These are phyloP conservation scores for Hevea brasiliensis DNA, from an alignment of 345 rosid genomes.

Conservation along the genomic window DNA sequence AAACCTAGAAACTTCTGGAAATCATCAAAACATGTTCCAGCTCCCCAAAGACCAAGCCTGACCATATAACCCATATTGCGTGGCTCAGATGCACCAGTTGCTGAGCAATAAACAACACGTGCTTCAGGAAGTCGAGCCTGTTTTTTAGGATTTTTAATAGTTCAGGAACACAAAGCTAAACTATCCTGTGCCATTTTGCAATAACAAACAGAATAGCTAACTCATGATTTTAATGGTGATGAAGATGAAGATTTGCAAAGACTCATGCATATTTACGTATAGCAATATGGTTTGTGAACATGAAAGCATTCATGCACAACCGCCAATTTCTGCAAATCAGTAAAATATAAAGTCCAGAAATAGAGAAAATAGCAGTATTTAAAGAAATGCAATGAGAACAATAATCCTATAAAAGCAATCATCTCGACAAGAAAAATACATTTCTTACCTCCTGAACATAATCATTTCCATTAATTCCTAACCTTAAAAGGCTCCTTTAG, in stretches of 20 bases:
- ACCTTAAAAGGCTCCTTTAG: neutral
- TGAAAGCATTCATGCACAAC: neutral
- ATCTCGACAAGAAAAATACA: neutral
- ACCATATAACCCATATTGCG: slow-evolving; percentile 99
- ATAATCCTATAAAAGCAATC: neutral
- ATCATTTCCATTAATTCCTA: neutral
- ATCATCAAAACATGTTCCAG: slow-evolving; percentile 78
- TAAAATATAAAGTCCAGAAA: neutral
- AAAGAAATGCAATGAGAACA: neutral
- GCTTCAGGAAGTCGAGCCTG: slow-evolving; percentile 97
- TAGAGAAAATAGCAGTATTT: neutral
- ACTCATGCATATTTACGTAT: neutral
- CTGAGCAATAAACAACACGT: slow-evolving; percentile 96
- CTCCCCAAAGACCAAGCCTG: slow-evolving; percentile 99
- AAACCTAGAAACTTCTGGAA: slow-evolving; percentile 76
- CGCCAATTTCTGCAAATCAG: neutral
- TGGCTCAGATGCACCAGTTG: slow-evolving; percentile 99
- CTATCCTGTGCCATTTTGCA: slow-evolving; percentile 6
- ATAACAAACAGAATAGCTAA: neutral
- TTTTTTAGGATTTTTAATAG: slow-evolving; percentile 30
- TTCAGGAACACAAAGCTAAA: slow-evolving; percentile 15
- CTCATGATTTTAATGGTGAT: neutral
- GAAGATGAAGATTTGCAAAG: neutral
- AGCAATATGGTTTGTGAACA: neutral
- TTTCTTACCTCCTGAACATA: neutral